Evolutionary conservation across 805 yeast genomes (phyloP).

Genomic region (Candida chauliodis): DNA sequence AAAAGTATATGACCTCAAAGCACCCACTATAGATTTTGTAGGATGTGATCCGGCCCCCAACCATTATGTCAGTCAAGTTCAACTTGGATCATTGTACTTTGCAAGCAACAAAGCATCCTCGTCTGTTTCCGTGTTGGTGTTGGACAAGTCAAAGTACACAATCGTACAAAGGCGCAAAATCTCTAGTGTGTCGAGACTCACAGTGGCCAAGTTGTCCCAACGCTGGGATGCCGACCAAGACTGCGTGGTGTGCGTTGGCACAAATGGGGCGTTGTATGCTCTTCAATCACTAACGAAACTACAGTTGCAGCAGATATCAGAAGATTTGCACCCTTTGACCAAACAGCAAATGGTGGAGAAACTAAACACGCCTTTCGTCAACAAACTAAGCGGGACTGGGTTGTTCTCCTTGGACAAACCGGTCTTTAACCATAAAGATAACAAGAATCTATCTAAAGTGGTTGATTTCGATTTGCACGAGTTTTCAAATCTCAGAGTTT

Average conservation of each 20-base stretch:
- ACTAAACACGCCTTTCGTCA: slow-evolving; percentile 30
- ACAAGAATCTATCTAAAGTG: slow-evolving; percentile 19
- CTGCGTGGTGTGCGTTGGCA: slow-evolving; percentile 28
- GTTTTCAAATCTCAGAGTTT: slow-evolving; percentile 9
- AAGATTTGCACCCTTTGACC: slow-evolving; percentile 11
- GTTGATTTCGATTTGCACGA: slow-evolving; percentile 36
- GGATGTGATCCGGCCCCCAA: slow-evolving; percentile 34
- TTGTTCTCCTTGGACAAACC: slow-evolving; percentile 33
- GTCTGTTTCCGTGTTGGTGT: slow-evolving; percentile 23
- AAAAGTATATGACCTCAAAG: slow-evolving; percentile 4
- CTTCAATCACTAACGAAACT: slow-evolving; percentile 13
- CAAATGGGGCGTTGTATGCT: slow-evolving; percentile 33
- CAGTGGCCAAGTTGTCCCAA: slow-evolving; percentile 17
- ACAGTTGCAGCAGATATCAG: slow-evolving; percentile 15
- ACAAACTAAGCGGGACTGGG: slow-evolving; percentile 41
- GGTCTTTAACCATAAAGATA: slow-evolving; percentile 25
- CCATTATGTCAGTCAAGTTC: slow-evolving; percentile 28
- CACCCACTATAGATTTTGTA: slow-evolving; percentile 9
- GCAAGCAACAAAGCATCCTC: slow-evolving; percentile 37
- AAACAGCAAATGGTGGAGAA: slow-evolving; percentile 15
- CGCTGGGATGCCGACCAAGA: slow-evolving; percentile 16
- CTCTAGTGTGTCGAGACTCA: slow-evolving; percentile 33
- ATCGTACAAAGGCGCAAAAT: slow-evolving; percentile 15
- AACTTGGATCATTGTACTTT: slow-evolving; percentile 18
- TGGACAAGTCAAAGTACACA: slow-evolving; percentile 8